Percentiles rank a stretch among this genome's conserved stretches.
phyloP scores from a whole-genome alignment of 2,329 filamentous ascomycete genomes.

The Neofusicoccum ribis region DNA sequence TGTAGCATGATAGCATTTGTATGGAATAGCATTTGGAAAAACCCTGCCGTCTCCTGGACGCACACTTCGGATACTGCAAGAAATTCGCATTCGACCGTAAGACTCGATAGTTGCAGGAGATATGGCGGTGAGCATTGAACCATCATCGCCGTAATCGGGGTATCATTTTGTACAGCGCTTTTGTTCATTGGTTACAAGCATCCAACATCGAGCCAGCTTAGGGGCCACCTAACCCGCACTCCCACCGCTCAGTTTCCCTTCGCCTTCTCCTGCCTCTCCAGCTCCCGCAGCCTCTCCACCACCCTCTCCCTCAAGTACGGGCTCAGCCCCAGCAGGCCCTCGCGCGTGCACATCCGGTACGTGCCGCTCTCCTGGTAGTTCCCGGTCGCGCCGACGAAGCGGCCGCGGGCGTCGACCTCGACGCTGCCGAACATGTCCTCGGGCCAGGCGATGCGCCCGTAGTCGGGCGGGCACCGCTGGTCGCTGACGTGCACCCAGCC shows the following conservation, averaged over 20 bases:
- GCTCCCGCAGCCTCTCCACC: constrained; percentile 43
- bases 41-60: too few species aligned
- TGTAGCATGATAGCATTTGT: not conserved
- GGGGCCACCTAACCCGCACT: too few species aligned
- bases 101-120: too few species aligned
- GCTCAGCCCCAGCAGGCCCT: constrained; percentile 57
- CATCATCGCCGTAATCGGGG: not conserved
- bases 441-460: constrained; percentile 64
- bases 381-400: constrained; percentile 58
- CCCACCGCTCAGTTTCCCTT: not conserved
- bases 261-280: constrained; percentile 25
- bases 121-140: too few species aligned
- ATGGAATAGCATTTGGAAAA: not conserved
- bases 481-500: constrained; percentile 67
- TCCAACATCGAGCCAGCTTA: too few species aligned
- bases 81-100: too few species aligned
- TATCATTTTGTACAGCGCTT: not conserved
- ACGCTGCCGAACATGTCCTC: constrained; percentile 68
- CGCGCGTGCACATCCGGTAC: constrained; percentile 61
- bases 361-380: constrained; percentile 63
- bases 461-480: constrained; percentile 60
- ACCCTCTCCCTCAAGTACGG: constrained; percentile 52
- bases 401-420: constrained; percentile 59
- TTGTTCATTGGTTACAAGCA: too few species aligned
- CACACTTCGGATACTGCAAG: too few species aligned